Conservation (phyloP, 805 yeast genomes). For the Metschnikowia chrysomelidarum region DNA sequence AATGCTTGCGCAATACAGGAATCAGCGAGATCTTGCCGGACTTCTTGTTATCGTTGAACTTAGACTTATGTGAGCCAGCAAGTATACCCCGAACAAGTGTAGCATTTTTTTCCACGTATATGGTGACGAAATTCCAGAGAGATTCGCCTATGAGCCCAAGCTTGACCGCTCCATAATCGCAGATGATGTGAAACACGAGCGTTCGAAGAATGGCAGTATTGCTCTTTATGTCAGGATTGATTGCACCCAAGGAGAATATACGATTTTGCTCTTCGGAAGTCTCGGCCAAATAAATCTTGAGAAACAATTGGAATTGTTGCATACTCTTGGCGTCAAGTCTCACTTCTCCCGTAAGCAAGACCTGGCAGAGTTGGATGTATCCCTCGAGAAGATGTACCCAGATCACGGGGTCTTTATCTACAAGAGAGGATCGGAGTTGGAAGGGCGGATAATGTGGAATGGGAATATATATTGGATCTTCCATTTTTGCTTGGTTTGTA, state of each 20-base stretch:
- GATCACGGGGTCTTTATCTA: constrained; percentile 80
- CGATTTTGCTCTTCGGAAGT: constrained; percentile 58
- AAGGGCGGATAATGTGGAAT: constrained; percentile 75
- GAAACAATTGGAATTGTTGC: constrained; percentile 56
- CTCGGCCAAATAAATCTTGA: constrained; percentile 58
- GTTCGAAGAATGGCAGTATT: constrained; percentile 50
- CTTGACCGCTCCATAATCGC: constrained; percentile 51
- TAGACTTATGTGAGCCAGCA: constrained; percentile 52
- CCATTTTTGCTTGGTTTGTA: too few relatives aligned
- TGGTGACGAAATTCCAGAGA: constrained; percentile 61
- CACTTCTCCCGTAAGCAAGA: constrained; percentile 39
- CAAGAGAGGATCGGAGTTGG: constrained; percentile 68
- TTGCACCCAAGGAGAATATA: constrained; percentile 67
- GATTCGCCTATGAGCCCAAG: constrained; percentile 58
- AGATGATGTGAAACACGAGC: constrained; percentile 50
- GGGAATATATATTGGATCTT: constrained; percentile 40
- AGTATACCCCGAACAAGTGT: constrained; percentile 50
- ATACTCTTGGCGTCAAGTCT: constrained; percentile 51
- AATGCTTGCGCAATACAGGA: constrained; percentile 48
- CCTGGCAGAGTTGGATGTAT: constrained; percentile 53
- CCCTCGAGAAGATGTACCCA: constrained; percentile 73
- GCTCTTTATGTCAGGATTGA: constrained; percentile 62
- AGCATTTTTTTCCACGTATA: constrained; percentile 48
- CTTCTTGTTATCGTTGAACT: constrained; percentile 46
- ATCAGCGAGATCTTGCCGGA: constrained; percentile 49